A percentile compares a stretch with the other conserved stretches of the same genome.
Conservation (phyloP, 1,284 basidiomycete genomes). For the Heterobasidion annosum region DNA sequence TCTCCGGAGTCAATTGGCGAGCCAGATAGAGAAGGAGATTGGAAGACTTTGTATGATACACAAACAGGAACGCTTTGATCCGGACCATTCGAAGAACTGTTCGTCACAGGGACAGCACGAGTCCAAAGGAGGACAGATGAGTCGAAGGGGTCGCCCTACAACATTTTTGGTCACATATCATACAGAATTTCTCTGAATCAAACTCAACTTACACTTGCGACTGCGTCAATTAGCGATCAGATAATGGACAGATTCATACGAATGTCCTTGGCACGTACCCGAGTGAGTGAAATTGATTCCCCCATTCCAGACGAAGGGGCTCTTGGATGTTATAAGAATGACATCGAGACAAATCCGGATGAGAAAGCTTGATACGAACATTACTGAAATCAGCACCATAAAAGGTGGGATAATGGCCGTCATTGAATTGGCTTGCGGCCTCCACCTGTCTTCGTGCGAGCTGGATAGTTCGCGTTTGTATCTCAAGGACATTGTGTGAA, state of each 20-base stretch:
- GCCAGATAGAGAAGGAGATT: constrained; percentile 27
- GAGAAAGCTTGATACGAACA: constrained; percentile 19
- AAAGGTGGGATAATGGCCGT: constrained; percentile 47
- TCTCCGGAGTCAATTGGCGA: constrained; percentile 35
- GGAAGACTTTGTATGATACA: constrained; percentile 41
- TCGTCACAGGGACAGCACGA: constrained; percentile 33
- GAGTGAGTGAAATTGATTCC: constrained; percentile 49
- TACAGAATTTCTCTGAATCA: not conserved
- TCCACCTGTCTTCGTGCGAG: constrained; percentile 29
- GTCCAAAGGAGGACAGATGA: constrained; percentile 59
- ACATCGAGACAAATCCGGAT: not conserved
- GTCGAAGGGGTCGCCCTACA: constrained; percentile 48
- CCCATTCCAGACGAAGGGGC: constrained; percentile 42
- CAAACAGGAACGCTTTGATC: constrained; percentile 52
- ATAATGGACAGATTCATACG: not conserved
- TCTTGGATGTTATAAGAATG: constrained; percentile 18
- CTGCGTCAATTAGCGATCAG: constrained; percentile 12
- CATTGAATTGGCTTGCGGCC: constrained; percentile 30
- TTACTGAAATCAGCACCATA: constrained; percentile 45
- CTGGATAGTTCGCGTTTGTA: constrained; percentile 29
- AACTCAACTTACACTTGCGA: constrained; percentile 22
- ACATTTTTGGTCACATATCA: constrained; percentile 11
- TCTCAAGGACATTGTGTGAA: constrained; percentile 26
- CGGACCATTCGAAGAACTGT: constrained; percentile 22
- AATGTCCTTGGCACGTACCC: constrained; percentile 18